phyloP scores from a whole-genome alignment of 192 early-diverging fungal species.

The Coemansia biformis region DNA sequence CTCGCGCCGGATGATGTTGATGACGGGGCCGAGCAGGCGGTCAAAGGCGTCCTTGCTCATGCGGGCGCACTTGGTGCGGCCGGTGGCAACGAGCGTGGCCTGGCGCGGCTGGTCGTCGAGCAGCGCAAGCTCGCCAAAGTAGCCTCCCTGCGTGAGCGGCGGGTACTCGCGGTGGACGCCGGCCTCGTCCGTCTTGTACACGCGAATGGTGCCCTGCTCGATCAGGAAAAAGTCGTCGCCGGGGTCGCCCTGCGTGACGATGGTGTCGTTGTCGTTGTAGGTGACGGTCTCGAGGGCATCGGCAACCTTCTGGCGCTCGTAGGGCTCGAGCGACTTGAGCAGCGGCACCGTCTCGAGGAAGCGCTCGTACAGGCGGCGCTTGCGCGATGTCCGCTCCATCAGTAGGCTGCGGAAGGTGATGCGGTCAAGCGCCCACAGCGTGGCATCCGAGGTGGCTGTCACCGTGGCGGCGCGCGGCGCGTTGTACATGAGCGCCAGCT shows the following conservation, averaged over 20 bases:
- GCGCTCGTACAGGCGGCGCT: conserved; percentile 91
- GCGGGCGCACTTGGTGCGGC: conserved; percentile 90
- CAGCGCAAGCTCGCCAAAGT: conserved; percentile 98
- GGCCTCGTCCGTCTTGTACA: conserved; percentile 73
- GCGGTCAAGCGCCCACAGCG: conserved; percentile 96
- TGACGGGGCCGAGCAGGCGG: conserved; percentile 87
- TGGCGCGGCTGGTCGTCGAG: conserved; percentile 90
- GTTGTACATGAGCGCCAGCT: conserved; percentile 99
- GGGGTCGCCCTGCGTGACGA: conserved; percentile 88
- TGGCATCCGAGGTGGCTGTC: conserved; percentile 72
- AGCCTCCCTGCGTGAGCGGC: conserved; percentile 74
- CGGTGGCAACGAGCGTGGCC: conserved; percentile 82
- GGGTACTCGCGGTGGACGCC: conserved; percentile 73
- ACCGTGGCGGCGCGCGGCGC: conserved; percentile 96
- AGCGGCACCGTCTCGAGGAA: conserved; percentile 92
- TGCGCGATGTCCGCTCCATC: conserved; percentile 96
- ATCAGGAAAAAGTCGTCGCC: conserved; percentile 95
- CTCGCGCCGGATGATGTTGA: conserved; percentile 94
- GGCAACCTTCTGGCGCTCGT: conserved; percentile 98
- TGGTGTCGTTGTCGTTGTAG: conserved; percentile 74
- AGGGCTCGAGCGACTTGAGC: conserved; percentile 83
- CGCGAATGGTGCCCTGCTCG: conserved; percentile 81
- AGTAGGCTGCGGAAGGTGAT: conserved; percentile 94
- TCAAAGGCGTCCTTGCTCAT: conserved; percentile 94
- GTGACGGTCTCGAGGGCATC: conserved; percentile 93